Evolutionary conservation across 306 rosid genomes (phyloP).

Genomic region (Dicorynia guianensis): DNA sequence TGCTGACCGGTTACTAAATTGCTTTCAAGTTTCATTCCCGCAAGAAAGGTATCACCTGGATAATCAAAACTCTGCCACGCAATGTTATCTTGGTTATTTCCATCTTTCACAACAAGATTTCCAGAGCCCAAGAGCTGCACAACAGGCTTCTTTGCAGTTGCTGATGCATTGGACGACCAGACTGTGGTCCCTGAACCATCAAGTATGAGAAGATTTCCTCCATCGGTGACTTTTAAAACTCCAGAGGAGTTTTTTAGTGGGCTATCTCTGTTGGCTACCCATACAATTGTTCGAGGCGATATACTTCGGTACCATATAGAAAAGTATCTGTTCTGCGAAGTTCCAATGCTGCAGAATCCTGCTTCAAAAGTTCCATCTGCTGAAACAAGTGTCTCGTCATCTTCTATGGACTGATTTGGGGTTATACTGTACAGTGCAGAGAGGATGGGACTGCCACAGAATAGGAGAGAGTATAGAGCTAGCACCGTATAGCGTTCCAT

Average conservation of each 20-base stretch:
- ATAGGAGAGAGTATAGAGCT: background rate
- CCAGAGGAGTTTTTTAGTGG: no score
- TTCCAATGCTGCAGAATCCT: slow-evolving; percentile 37
- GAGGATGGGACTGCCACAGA: slow-evolving; percentile 6
- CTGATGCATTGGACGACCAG: slow-evolving; percentile 7
- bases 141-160: background rate
- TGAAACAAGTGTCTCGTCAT: background rate
- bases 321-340: no score
- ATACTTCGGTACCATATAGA: no score
- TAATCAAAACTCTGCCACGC: slow-evolving; percentile 40
- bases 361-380: slow-evolving; percentile 26
- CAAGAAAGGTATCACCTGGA: slow-evolving; percentile 22
- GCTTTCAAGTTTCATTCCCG: slow-evolving; percentile 6
- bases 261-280: no score
- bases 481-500: background rate
- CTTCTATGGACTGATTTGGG: slow-evolving; percentile 14
- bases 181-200: background rate
- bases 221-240: no score
- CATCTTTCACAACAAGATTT: slow-evolving; percentile 39
- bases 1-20: background rate
- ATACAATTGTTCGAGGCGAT: no score
- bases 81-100: background rate
- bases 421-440: background rate
- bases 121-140: slow-evolving; percentile 39
- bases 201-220: background rate